Evolutionary conservation across 2,329 filamentous ascomycete genomes (phyloP).

Genomic region (Botryotinia calthae): DNA sequence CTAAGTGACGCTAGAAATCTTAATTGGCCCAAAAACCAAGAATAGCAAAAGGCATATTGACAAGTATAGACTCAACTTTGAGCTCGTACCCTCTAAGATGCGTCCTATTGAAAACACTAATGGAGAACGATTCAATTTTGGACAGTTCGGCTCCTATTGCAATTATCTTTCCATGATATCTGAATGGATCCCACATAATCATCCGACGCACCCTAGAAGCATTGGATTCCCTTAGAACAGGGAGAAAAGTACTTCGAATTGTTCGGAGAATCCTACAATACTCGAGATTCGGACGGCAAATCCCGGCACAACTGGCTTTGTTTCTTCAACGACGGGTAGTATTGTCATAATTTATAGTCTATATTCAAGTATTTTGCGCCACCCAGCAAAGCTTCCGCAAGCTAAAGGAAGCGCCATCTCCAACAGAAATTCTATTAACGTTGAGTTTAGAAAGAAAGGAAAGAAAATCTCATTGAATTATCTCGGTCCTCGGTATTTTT

Average conservation of each 20-base stretch:
- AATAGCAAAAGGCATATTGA: neutral
- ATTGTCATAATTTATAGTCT: neutral
- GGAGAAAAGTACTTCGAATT: neutral
- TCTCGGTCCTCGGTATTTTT: neutral
- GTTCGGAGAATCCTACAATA: too few relatives aligned
- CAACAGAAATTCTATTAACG: neutral
- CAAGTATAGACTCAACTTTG: neutral
- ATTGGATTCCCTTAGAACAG: neutral
- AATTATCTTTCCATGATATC: too few relatives aligned
- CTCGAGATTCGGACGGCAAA: neutral
- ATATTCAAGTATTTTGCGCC: neutral
- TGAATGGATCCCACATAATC: neutral
- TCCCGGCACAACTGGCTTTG: neutral
- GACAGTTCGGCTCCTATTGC: neutral
- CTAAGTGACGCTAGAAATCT: neutral
- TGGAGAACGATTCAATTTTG: too few relatives aligned
- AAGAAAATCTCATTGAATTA: neutral
- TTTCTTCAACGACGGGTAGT: neutral
- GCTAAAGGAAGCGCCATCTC: neutral
- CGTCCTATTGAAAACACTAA: neutral
- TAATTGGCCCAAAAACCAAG: neutral
- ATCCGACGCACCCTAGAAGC: neutral
- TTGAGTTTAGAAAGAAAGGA: neutral
- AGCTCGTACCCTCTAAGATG: neutral
- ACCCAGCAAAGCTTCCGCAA: neutral